Percentiles rank a stretch among this genome's conserved stretches.
Evolutionary conservation across 352 stramenopile species (phyloP).

Genomic region (Globisporangium cystogenes): DNA sequence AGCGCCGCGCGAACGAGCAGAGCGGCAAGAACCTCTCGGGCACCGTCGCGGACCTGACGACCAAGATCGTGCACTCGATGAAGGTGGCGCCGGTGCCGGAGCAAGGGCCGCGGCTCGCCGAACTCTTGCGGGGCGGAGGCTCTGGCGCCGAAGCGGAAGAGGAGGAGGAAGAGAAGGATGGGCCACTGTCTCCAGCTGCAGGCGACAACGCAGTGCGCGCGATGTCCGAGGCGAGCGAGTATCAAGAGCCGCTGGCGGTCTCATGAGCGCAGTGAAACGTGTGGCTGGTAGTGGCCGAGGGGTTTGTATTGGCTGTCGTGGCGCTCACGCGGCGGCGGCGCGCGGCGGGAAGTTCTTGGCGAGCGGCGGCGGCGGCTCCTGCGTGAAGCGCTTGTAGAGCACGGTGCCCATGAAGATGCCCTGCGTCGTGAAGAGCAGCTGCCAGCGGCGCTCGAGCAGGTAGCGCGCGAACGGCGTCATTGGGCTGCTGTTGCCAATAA

Average conservation of each 20-base stretch:
- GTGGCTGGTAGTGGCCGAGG: too few species aligned
- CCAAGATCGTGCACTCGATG: constrained; percentile 13
- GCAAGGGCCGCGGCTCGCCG: not conserved
- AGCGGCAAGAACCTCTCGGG: not conserved
- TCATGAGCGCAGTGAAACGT: too few species aligned
- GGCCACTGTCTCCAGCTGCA: too few species aligned
- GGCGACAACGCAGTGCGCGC: not conserved
- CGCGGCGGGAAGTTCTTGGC: constrained; percentile 2
- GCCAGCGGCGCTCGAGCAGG: constrained; percentile 64
- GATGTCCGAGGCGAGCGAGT: constrained; percentile 3
- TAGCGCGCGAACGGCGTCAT: constrained; percentile 52
- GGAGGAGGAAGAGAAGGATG: not conserved
- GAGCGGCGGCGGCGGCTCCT: constrained; percentile 15
- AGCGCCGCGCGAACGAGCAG: constrained; percentile 1
- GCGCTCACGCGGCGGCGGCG: not conserved
- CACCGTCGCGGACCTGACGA: constrained; percentile 1
- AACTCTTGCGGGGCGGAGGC: constrained; percentile 3
- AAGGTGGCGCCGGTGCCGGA: constrained; percentile 9
- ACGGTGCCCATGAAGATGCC: constrained; percentile 60
- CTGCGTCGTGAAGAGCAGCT: constrained; percentile 71
- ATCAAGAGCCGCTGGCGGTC: too few species aligned
- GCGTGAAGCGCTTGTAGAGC: constrained; percentile 51
- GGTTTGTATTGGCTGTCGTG: not conserved
- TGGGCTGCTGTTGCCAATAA: too few species aligned
- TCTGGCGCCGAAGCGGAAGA: not conserved